Evolutionary conservation across 768 basidiomycete genomes (phyloP).

Genomic region (Boletus barrowsii): DNA sequence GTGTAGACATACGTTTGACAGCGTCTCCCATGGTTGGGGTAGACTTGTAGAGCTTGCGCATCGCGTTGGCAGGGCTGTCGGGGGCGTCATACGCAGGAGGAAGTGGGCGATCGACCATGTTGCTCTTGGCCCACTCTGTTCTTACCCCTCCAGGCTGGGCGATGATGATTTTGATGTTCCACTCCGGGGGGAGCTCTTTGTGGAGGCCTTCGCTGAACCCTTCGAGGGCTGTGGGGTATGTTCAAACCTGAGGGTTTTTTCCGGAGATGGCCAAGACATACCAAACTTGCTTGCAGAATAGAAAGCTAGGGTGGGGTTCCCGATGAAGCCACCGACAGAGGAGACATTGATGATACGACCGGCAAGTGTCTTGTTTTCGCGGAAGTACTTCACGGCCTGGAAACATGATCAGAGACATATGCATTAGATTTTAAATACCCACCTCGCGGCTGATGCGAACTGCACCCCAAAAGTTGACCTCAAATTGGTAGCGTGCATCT

Average conservation of each 20-base stretch:
- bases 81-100: slow-evolving; percentile 16
- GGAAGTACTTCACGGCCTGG: slow-evolving; percentile 30
- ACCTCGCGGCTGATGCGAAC: slow-evolving; percentile 26
- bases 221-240: slow-evolving; percentile 17
- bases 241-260: no score
- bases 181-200: slow-evolving; percentile 22
- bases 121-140: slow-evolving; percentile 21
- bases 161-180: slow-evolving; percentile 27
- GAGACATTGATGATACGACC: slow-evolving; percentile 25
- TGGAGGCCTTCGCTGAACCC: slow-evolving; percentile 26
- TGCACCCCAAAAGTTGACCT: slow-evolving; percentile 35
- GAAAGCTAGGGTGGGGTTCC: slow-evolving; percentile 15
- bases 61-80: slow-evolving; percentile 14
- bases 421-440: not conserved
- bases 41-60: slow-evolving; percentile 7
- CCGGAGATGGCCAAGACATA: not conserved
- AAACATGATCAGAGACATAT: not conserved
- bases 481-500: slow-evolving; percentile 27
- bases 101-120: slow-evolving; percentile 13
- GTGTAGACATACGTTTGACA: slow-evolving; percentile 9
- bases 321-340: slow-evolving; percentile 19
- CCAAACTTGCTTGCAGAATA: slow-evolving; percentile 25
- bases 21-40: not conserved
- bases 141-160: slow-evolving; percentile 20
- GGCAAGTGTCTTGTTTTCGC: slow-evolving; percentile 24